phyloP scores from a whole-genome alignment of 306 rosid genomes.

The Mimosa pudica region DNA sequence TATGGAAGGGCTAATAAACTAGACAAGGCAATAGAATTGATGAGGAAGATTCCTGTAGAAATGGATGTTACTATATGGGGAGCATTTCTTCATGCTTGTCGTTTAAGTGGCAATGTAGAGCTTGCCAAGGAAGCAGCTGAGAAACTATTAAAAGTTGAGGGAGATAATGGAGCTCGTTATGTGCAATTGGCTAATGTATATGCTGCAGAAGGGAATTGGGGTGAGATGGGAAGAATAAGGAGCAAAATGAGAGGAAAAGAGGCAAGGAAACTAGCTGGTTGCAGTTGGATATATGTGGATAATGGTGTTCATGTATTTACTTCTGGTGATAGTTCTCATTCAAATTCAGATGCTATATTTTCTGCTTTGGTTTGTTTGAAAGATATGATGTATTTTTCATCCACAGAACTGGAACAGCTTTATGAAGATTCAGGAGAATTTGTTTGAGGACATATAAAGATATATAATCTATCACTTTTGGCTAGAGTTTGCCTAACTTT shows the following conservation, averaged over 20 bases:
- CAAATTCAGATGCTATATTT: slow-evolving; percentile 56
- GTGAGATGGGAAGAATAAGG: slow-evolving; percentile 81
- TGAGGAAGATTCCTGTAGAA: slow-evolving; percentile 56
- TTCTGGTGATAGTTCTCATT: slow-evolving; percentile 61
- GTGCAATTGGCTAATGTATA: slow-evolving; percentile 80
- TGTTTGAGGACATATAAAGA: slow-evolving; percentile 24
- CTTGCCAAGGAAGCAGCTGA: slow-evolving; percentile 63
- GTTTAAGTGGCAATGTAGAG: slow-evolving; percentile 50
- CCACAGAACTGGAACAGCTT: slow-evolving; percentile 42
- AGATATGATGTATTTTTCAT: slow-evolving; percentile 40
- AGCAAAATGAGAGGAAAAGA: slow-evolving; percentile 77
- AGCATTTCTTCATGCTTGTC: slow-evolving; percentile 73
- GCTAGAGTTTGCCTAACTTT: no score
- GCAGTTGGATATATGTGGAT: slow-evolving; percentile 75
- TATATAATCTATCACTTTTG: no score
- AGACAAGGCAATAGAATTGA: slow-evolving; percentile 59
- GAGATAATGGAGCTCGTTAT: slow-evolving; percentile 58
- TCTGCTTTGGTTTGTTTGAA: slow-evolving; percentile 53
- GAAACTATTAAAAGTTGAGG: slow-evolving; percentile 46
- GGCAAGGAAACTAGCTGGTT: slow-evolving; percentile 68
- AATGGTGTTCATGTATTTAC: slow-evolving; percentile 67
- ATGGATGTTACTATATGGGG: slow-evolving; percentile 68
- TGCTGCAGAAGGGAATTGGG: slow-evolving; percentile 79
- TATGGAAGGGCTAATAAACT: slow-evolving; percentile 73
- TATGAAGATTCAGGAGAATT: slow-evolving; percentile 32